These are phyloP conservation scores for Geranium brycei DNA, from an alignment of 345 rosid genomes.

Conservation along the genomic window DNA sequence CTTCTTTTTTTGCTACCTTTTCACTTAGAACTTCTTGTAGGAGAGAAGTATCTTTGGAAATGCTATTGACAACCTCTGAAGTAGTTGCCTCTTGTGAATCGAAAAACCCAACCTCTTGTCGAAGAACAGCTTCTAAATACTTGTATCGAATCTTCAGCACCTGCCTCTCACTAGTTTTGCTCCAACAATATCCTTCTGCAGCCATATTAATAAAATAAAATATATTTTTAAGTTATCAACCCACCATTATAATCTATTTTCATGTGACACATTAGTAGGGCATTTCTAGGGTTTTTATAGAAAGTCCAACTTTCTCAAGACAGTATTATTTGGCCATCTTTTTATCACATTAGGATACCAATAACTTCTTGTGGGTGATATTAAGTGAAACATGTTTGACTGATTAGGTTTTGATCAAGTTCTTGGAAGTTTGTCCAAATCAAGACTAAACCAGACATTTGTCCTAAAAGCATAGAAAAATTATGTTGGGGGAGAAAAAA, in stretches of 20 bases:
- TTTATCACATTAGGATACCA: too few species aligned
- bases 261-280: too few species aligned
- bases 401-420: too few species aligned
- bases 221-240: not conserved
- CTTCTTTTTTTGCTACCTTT: slow-evolving; percentile 30
- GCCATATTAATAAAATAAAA: not conserved
- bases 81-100: slow-evolving; percentile 69
- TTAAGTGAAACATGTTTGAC: too few species aligned
- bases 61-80: slow-evolving; percentile 62
- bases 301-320: too few species aligned
- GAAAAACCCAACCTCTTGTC: slow-evolving; percentile 80
- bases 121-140: slow-evolving; percentile 66
- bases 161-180: slow-evolving; percentile 86
- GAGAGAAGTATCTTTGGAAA: slow-evolving; percentile 67
- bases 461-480: slow-evolving; percentile 14
- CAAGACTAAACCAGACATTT: not conserved
- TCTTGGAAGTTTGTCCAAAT: too few species aligned
- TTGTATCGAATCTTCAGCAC: slow-evolving; percentile 68
- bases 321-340: too few species aligned
- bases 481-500: not conserved
- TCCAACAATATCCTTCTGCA: slow-evolving; percentile 92
- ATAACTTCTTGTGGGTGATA: too few species aligned
- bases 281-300: too few species aligned
- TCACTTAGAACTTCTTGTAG: slow-evolving; percentile 75
- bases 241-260: too few species aligned